Evolutionary conservation across 257 asterid species (phyloP).

Genomic region (Lantana camara): DNA sequence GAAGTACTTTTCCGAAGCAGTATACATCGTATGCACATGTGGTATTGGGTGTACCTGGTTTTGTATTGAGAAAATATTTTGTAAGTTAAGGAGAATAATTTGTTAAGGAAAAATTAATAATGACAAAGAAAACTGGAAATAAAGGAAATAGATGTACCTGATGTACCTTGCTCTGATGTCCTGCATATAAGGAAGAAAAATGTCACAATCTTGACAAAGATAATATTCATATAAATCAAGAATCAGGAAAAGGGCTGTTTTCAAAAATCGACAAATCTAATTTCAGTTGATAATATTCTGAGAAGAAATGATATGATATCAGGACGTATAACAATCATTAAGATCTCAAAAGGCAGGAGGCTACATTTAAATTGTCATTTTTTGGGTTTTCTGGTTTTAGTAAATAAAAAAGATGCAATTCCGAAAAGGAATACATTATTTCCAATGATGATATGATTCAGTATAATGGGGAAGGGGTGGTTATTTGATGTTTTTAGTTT

Average conservation of each 20-base stretch:
- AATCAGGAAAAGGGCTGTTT: not conserved
- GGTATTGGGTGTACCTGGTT: slow-evolving; percentile 62
- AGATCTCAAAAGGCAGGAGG: not conserved
- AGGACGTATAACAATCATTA: not conserved
- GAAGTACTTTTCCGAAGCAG: slow-evolving; percentile 89
- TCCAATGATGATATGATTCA: not conserved
- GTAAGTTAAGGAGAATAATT: not conserved
- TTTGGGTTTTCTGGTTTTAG: not conserved
- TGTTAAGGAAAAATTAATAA: not conserved
- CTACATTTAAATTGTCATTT: not conserved
- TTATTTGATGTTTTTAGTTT: not conserved
- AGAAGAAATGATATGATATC: slow-evolving; percentile 9
- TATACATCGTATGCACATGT: slow-evolving; percentile 82
- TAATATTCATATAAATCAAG: slow-evolving; percentile 8
- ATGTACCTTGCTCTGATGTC: slow-evolving; percentile 64
- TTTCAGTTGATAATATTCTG: slow-evolving; percentile 1
- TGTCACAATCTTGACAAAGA: slow-evolving; percentile 29
- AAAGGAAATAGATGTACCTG: slow-evolving; percentile 52
- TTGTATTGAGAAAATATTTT: not conserved
- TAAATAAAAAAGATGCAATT: not conserved
- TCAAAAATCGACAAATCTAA: not conserved
- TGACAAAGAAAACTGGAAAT: not conserved
- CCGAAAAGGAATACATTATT: not conserved
- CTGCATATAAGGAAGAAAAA: slow-evolving; percentile 48
- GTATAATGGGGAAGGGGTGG: not conserved